These are phyloP conservation scores for Cardamine chenopodiifolia DNA, from an alignment of 345 rosid species.

Conservation along the genomic window DNA sequence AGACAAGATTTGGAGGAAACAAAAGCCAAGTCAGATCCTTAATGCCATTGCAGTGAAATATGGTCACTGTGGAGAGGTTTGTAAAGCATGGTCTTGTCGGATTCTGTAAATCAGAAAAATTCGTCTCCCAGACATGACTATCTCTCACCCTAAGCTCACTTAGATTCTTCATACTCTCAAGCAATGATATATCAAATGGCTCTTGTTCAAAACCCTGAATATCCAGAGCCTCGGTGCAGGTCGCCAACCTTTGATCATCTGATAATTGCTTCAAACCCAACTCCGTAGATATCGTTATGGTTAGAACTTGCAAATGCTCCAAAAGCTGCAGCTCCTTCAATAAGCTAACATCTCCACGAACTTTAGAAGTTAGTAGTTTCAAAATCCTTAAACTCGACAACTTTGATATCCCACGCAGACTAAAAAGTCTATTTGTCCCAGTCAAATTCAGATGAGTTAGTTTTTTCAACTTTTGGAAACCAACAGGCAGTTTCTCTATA, in stretches of 20 bases:
- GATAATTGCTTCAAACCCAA: background rate
- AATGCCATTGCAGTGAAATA: too few relatives aligned
- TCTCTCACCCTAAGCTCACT: too few relatives aligned
- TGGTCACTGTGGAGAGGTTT: too few relatives aligned
- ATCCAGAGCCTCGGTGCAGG: background rate
- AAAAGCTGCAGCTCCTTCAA: background rate
- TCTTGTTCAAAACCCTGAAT: fast-evolving
- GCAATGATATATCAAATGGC: background rate
- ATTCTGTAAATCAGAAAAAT: background rate
- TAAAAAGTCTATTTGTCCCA: background rate
- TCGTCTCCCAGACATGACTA: too few relatives aligned
- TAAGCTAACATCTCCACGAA: background rate
- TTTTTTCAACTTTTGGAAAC: background rate
- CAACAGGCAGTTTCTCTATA: background rate
- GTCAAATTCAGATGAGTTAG: constrained; percentile 3
- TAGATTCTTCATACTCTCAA: background rate
- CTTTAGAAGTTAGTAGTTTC: background rate
- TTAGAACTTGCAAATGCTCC: background rate
- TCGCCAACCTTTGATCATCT: background rate
- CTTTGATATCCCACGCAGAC: background rate
- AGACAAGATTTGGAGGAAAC: background rate
- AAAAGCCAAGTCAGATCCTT: background rate
- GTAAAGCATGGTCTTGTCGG: background rate
- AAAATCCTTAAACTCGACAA: background rate
- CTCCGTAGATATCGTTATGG: background rate